Conservation (phyloP, 371 early-diverging fungal species). For the Parasitella parasitica region DNA sequence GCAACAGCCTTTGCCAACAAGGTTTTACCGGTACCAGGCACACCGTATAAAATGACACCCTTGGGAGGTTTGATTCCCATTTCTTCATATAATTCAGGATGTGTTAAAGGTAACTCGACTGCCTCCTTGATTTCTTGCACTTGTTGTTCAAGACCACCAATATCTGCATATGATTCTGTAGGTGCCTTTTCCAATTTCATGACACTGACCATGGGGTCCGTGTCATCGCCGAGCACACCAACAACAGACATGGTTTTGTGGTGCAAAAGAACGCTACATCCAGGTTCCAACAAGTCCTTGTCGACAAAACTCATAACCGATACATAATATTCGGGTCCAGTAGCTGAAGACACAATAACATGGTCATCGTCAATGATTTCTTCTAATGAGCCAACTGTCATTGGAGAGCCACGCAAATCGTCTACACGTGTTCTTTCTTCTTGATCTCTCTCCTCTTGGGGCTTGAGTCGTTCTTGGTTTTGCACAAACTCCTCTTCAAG, state of each 20-base stretch:
- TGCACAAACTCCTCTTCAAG: constrained; percentile 98
- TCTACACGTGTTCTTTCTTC: constrained; percentile 97
- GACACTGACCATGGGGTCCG: constrained; percentile 99
- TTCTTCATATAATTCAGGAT: constrained; percentile 99
- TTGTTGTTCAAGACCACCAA: constrained; percentile 99
- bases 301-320: constrained; percentile 99
- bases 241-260: constrained; percentile 96
- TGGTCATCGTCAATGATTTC: constrained; percentile 99
- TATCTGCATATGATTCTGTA: constrained; percentile 98
- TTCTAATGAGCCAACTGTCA: constrained; percentile 98
- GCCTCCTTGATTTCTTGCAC: constrained; percentile 99
- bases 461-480: constrained; percentile 95
- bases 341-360: constrained; percentile 96
- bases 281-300: constrained; percentile 98
- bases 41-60: constrained; percentile 99
- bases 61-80: constrained; percentile 99
- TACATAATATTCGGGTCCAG: constrained; percentile 99
- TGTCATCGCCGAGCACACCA: constrained; percentile 96
- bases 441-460: constrained; percentile 93
- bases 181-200: constrained; percentile 99
- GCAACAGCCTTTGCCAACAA: constrained; percentile 99
- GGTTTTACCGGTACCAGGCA: constrained; percentile 99
- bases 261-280: constrained; percentile 97
- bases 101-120: constrained; percentile 99
- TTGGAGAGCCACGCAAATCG: constrained; percentile 99